Evolutionary conservation across 345 rosid genomes (phyloP), one percentile per base, ranked within the genome.

Genomic region (Lepidium sativum): DNA sequence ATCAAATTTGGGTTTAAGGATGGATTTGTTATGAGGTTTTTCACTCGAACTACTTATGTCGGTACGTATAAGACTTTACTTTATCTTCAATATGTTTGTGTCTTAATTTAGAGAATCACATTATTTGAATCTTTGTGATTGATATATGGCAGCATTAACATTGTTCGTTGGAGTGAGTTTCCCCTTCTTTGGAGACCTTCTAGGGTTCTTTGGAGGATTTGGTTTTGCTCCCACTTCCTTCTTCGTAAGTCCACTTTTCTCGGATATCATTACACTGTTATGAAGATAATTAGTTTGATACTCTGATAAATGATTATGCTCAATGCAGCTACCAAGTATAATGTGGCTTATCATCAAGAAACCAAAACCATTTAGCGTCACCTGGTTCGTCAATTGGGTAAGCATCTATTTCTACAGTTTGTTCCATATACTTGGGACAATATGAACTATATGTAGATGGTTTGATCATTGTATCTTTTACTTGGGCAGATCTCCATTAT

Each of bases 141-240:
- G 54, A 15, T 32, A 18, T 54, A 38, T 56, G 51, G 77, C 95
- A 88, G 99, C 92, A 49, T 82, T 94, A 67, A 90, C 97, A 12
- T 71, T 94, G 43, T 85, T 94, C 41, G 34, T 80, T 41, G 99
- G 92, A 78, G 88, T 90, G 53, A 88, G 84, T 2, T 94, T 94
- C 74, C 97, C 97, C 0, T 94, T 94, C 81, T 88, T 94, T 29
- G 97, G 99, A 49, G 99, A 94, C 72, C 87, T 94, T 68, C 84
- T 94, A 65, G 97, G 97, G 39, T 94, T 88, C 81, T 94, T 94
- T 50, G 99, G 99, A 14, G 97, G 97, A 71, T 94, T 94, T 64
- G 92, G 97, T 10, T 90, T 88, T 72, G 92, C 99, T 27, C 96
- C 97, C 53, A 90, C 96, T 60, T 86, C 97, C 48, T 94, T 78